These are phyloP conservation scores for Suhomyces xylopsoci DNA, from an alignment of 805 yeast genomes.

Conservation along the genomic window DNA sequence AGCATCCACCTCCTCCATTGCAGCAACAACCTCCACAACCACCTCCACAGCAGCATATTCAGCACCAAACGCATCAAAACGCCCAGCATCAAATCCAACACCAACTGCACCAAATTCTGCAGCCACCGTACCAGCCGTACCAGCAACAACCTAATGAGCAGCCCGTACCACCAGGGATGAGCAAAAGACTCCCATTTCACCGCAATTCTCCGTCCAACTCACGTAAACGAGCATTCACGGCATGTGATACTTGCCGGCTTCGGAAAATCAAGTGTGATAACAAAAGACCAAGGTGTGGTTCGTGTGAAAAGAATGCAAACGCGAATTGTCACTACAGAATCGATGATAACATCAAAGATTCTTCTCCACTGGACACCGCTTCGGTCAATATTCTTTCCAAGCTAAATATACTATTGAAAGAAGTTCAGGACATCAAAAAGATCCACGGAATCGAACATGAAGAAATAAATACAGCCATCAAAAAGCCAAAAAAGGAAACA, in stretches of 20 bases:
- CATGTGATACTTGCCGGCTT: slow-evolving; percentile 36
- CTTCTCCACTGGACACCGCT: slow-evolving; percentile 23
- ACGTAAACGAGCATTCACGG: slow-evolving; percentile 34
- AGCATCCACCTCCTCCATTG: neutral
- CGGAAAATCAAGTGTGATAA: slow-evolving; percentile 39
- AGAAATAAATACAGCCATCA: neutral
- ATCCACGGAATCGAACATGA: slow-evolving; percentile 1
- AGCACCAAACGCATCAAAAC: neutral
- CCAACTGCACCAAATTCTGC: neutral
- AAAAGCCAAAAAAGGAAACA: neutral
- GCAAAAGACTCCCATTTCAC: neutral
- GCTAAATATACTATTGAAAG: slow-evolving; percentile 27
- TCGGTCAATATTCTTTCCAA: slow-evolving; percentile 25
- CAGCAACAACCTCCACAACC: neutral
- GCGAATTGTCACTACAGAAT: slow-evolving; percentile 27
- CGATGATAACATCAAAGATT: slow-evolving; percentile 23
- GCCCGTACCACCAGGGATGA: neutral
- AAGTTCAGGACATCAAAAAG: slow-evolving; percentile 17
- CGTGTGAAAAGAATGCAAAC: slow-evolving; percentile 28
- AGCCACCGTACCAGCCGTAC: neutral
- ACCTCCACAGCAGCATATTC: neutral
- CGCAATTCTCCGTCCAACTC: neutral
- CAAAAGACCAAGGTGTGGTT: slow-evolving; percentile 32
- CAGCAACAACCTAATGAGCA: neutral
- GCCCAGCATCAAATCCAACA: neutral